These are phyloP conservation scores for Wolfiporia cocos DNA, from an alignment of 1,284 basidiomycete species.

Conservation along the genomic window DNA sequence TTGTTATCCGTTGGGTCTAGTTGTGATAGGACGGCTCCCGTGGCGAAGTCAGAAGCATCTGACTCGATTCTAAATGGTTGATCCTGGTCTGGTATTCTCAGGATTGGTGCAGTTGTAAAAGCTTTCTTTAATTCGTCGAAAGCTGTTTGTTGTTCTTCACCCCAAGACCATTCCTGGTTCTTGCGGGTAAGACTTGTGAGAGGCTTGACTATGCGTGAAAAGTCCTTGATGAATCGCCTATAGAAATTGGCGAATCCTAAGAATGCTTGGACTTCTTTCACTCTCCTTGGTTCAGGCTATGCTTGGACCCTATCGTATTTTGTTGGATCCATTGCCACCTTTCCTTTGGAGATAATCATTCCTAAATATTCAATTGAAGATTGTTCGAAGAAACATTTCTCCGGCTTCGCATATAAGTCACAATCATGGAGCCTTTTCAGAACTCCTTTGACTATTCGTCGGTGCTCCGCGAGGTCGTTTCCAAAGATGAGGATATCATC, in stretches of 20 bases:
- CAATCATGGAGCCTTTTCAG: conserved; percentile 24
- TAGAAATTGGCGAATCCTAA: conserved; percentile 13
- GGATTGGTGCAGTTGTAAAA: neutral
- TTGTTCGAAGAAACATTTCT: conserved; percentile 32
- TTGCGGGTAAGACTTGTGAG: conserved; percentile 17
- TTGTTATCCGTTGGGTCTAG: neutral
- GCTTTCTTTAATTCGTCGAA: neutral
- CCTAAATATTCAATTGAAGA: conserved; percentile 32
- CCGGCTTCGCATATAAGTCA: conserved; percentile 23
- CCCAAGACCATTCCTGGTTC: neutral
- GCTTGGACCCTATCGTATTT: conserved; percentile 27
- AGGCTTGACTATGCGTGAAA: conserved; percentile 22
- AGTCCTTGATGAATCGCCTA: conserved; percentile 16
- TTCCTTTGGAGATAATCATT: conserved; percentile 21
- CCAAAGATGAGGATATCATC: conserved; percentile 23
- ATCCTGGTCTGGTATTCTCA: neutral
- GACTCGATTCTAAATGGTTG: neutral
- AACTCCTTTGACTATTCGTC: conserved; percentile 21
- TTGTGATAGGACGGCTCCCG: neutral
- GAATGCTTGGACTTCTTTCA: conserved; percentile 27
- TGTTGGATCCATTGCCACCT: conserved; percentile 27
- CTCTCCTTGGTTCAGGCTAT: conserved; percentile 27
- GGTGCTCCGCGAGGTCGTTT: conserved; percentile 9
- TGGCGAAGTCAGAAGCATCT: neutral
- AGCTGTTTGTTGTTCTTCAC: neutral